Base-by-base conservation (phyloP, 2,329 filamentous ascomycete genomes). In the Penicillium sp. region DNA sequence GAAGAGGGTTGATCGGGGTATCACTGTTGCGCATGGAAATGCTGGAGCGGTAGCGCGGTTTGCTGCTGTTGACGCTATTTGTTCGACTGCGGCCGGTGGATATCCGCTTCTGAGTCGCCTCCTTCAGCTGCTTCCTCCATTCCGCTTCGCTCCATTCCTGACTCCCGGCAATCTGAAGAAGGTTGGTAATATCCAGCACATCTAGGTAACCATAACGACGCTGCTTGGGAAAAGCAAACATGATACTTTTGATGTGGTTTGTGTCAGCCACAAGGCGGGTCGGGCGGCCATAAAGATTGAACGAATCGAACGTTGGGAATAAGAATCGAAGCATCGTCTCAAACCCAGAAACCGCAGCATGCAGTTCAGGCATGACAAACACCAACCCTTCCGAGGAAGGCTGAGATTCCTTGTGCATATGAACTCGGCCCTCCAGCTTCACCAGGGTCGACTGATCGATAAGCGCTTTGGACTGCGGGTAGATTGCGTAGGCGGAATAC, bases 221-320 rank as follows among this genome's bases (percentile, higher is more conserved):
- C 62, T 94, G 85, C 62, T 89, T 90, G 0, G 94, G 92, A 86
- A 99, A 95, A 5, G 92, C 94, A 70, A 97, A 99, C 94, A 99
- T 99, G 58, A 99, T 79, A 50, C 94, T 95, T 41, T 90, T 84
- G 4, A 89, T 79, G 71, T 97, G 92, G 40, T 92, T 81, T 0
- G 89, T 87, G 66, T 95, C 95, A 2, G 94, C 90, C 30, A 96
- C 86, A 40, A 99, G 79, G 55, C 90, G 86, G 25, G 84, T 88
- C 0, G 94, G 94, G 20, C 94, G 87, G 25, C 94, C 94, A 63
- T 99, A 99, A 1, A 99, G 78, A 35, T 81, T 85, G 70, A 96
- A 99, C 0, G 90, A 90, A 69, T 99, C 94, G 78, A 90, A 99
- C 0, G 91, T 89, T 0, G 94, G 94, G 69, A 99, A 95, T 11